A percentile compares a stretch with the other conserved stretches of the same genome.
Evolutionary conservation across 805 yeast species (phyloP).

Genomic region (Teunomyces funiuensis): DNA sequence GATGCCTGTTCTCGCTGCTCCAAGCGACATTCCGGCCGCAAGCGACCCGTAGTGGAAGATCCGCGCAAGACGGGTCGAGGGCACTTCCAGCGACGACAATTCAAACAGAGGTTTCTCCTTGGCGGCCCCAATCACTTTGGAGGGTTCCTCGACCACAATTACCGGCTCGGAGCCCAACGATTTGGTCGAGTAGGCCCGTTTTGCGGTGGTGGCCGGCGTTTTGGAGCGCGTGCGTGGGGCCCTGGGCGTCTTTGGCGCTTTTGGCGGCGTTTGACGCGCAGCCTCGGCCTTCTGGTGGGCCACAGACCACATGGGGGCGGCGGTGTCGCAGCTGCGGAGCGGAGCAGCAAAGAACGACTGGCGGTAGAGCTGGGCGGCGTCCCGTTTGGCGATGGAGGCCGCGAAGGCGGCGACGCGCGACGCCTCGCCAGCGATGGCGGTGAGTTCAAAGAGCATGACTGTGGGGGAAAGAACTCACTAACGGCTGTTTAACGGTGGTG

Average conservation of each 20-base stretch:
- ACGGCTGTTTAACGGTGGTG: too few relatives aligned
- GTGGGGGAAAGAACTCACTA: neutral
- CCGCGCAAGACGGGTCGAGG: slow-evolving; percentile 82
- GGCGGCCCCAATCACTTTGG: slow-evolving; percentile 8
- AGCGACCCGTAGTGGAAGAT: slow-evolving; percentile 89
- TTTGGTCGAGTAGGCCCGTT: slow-evolving; percentile 9
- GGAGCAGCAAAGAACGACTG: slow-evolving; percentile 21
- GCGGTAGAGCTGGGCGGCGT: slow-evolving; percentile 19
- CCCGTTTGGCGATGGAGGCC: slow-evolving; percentile 17
- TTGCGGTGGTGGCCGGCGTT: neutral
- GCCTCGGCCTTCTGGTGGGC: slow-evolving; percentile 8
- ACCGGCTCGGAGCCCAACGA: slow-evolving; percentile 1
- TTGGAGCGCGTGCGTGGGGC: neutral
- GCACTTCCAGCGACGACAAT: slow-evolving; percentile 63
- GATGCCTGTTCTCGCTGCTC: slow-evolving; percentile 77
- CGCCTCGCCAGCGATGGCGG: slow-evolving; percentile 26
- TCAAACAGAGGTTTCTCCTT: slow-evolving; percentile 4
- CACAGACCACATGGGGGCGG: slow-evolving; percentile 24
- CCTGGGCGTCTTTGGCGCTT: neutral
- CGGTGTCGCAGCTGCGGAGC: slow-evolving; percentile 19
- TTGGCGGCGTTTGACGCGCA: slow-evolving; percentile 1
- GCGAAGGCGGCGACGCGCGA: slow-evolving; percentile 20
- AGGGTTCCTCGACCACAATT: neutral
- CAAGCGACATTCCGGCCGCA: slow-evolving; percentile 88
- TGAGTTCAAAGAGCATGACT: slow-evolving; percentile 14